Evolutionary conservation across 805 yeast genomes (phyloP), one percentile per base, ranked within the genome.

Genomic region (Metschnikowia corniflorae): DNA sequence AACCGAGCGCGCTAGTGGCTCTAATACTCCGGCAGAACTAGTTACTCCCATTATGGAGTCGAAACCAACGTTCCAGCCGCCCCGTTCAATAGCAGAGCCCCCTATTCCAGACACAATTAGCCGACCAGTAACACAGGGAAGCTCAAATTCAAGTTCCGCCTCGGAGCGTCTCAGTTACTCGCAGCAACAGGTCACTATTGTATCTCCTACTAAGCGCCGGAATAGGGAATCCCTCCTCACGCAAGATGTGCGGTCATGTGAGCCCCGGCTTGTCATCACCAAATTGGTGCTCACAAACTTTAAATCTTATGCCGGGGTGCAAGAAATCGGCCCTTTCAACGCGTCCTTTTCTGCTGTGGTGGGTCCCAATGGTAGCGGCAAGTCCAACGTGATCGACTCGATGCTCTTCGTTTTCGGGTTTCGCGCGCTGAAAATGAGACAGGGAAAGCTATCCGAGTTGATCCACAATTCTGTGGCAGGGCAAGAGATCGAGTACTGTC

Each of bases 331-430:
- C 0, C 99, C 99, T 0, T 93, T 93, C 60, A 84, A 93, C 51
- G 64, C 89, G 24, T 86, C 94, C 5, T 94, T 93, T 54, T 86
- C 96, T 8, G 97, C 99, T 0, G 95, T 93, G 8, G 97, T 93
- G 10, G 99, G 99, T 0, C 98, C 98, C 5, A 93, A 93, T 58
- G 99, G 99, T 7, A 84, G 96, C 9, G 99, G 99, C 2, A 93
- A 93, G 61, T 89, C 97, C 12, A 93, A 94, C 55, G 97, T 93
- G 46, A 93, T 93, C 58, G 98, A 94, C 58, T 87, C 97, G 5
- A 79, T 93, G 71, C 73, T 94, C 22, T 93, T 93, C 60, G 98
- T 94, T 2, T 93, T 93, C 66, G 99, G 99, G 0, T 93, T 93
- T 63, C 71, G 97, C 40, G 97, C 98, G 0, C 78, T 80, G 56